These are phyloP conservation scores for Rhodomyrtus psidioides DNA, from an alignment of 441 rosid genomes.

Conservation along the genomic window DNA sequence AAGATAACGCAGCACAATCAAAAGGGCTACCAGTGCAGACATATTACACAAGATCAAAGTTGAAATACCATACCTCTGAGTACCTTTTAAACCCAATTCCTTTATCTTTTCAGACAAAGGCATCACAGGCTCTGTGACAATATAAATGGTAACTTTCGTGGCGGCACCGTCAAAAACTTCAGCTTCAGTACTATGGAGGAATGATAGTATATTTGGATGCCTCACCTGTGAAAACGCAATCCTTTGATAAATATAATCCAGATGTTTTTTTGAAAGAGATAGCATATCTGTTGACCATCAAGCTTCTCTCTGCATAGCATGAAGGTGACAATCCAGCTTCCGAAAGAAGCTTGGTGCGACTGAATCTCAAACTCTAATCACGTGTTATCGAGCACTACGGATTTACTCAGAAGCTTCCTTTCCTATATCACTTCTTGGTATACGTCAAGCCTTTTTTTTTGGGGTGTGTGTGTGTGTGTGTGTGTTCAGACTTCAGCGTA, in stretches of 20 bases:
- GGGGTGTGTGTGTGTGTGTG: too few relatives aligned
- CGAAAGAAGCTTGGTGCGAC: neutral
- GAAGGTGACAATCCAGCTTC: neutral
- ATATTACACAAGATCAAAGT: neutral
- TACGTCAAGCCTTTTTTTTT: neutral
- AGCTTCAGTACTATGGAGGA: conserved; percentile 91
- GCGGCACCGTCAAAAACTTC: conserved; percentile 66
- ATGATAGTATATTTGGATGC: conserved; percentile 93
- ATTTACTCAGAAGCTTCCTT: neutral
- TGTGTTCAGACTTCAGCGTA: neutral
- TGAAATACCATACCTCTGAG: conserved; percentile 58
- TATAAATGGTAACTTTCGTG: conserved; percentile 70
- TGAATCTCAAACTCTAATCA: neutral
- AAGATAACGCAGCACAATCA: neutral
- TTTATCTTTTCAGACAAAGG: conserved; percentile 86
- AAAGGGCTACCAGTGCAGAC: neutral
- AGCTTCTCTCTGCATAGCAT: neutral
- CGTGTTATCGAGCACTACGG: neutral
- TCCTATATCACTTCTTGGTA: neutral
- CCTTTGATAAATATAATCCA: neutral
- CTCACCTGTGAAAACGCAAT: conserved; percentile 54
- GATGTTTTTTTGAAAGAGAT: neutral
- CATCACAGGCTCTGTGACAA: conserved; percentile 97
- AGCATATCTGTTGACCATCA: neutral
- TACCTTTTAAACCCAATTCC: conserved; percentile 87